A percentile compares a stretch with the other conserved stretches of the same genome.
Evolutionary conservation across 306 rosid genomes (phyloP).

Genomic region (Trichosanthes cucumerina): DNA sequence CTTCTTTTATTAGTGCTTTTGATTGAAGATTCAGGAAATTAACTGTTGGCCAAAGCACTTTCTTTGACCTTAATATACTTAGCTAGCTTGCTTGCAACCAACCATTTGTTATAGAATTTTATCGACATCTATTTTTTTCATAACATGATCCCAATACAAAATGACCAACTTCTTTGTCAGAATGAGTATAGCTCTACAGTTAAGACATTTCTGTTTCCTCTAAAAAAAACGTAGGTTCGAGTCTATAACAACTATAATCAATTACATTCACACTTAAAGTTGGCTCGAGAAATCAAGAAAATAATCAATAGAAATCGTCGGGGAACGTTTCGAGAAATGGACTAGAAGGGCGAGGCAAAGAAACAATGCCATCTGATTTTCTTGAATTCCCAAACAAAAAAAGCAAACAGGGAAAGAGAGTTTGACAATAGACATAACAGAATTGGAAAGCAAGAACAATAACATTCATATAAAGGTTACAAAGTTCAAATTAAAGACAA

Average conservation of each 20-base stretch:
- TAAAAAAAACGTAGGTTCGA: no score
- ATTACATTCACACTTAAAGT: not conserved
- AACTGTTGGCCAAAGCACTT: not conserved
- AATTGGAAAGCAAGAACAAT: not conserved
- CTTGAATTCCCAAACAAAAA: not conserved
- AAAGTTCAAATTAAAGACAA: not conserved
- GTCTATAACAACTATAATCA: not conserved
- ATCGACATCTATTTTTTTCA: not conserved
- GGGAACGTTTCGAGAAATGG: not conserved
- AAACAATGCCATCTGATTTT: not conserved
- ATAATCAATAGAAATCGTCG: not conserved
- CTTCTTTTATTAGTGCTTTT: not conserved
- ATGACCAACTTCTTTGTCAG: not conserved
- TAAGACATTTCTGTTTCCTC: no score
- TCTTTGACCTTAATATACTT: not conserved
- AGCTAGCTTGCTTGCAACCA: not conserved
- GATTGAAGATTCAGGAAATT: not conserved
- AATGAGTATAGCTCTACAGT: no score
- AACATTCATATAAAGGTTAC: constrained; percentile 3
- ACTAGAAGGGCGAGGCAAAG: not conserved
- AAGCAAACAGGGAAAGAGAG: not conserved
- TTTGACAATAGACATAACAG: not conserved
- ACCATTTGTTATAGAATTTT: not conserved
- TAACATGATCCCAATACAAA: no score
- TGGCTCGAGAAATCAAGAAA: not conserved